A percentile compares a stretch with the other conserved stretches of the same genome.
These are phyloP conservation scores for Lactarius quietus DNA, from an alignment of 768 basidiomycete species.

Conservation along the genomic window DNA sequence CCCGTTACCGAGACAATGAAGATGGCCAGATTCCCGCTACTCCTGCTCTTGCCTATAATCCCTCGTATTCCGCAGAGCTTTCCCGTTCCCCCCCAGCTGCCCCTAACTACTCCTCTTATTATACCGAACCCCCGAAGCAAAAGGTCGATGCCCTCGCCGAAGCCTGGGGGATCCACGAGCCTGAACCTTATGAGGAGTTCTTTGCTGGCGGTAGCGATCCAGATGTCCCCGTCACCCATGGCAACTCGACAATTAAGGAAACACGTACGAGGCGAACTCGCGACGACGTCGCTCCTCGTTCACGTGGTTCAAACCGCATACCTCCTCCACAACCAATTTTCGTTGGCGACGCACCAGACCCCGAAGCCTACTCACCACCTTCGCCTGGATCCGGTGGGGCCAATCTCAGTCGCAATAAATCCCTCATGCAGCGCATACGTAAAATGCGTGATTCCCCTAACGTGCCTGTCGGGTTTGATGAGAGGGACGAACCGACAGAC, in stretches of 20 bases:
- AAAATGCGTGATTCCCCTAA: constrained; percentile 87
- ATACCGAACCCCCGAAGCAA: constrained; percentile 66
- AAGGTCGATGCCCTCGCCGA: constrained; percentile 87
- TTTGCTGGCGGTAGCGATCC: constrained; percentile 69
- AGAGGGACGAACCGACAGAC: constrained; percentile 39
- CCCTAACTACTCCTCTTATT: constrained; percentile 26
- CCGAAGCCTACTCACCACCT: constrained; percentile 40
- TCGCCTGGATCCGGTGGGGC: constrained; percentile 39
- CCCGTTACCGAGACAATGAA: constrained; percentile 30
- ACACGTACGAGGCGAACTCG: constrained; percentile 36
- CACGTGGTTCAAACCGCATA: constrained; percentile 45
- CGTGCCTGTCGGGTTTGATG: constrained; percentile 56
- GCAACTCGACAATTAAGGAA: constrained; percentile 5
- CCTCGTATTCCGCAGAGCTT: constrained; percentile 48
- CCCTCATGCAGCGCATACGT: constrained; percentile 83
- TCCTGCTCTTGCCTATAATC: constrained; percentile 31
- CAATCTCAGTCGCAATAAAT: constrained; percentile 69
- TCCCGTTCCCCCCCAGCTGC: constrained; percentile 12
- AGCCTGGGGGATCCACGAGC: constrained; percentile 91
- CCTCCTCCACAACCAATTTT: constrained; percentile 86
- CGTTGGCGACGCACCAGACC: constrained; percentile 34
- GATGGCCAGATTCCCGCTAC: constrained; percentile 15
- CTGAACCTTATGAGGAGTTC: constrained; percentile 89
- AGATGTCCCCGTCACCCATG: constrained; percentile 54
- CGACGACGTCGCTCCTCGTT: constrained; percentile 38